Evolutionary conservation across 2,329 filamentous ascomycete genomes (phyloP).

Genomic region (Lasiodiplodia gonubiensis): DNA sequence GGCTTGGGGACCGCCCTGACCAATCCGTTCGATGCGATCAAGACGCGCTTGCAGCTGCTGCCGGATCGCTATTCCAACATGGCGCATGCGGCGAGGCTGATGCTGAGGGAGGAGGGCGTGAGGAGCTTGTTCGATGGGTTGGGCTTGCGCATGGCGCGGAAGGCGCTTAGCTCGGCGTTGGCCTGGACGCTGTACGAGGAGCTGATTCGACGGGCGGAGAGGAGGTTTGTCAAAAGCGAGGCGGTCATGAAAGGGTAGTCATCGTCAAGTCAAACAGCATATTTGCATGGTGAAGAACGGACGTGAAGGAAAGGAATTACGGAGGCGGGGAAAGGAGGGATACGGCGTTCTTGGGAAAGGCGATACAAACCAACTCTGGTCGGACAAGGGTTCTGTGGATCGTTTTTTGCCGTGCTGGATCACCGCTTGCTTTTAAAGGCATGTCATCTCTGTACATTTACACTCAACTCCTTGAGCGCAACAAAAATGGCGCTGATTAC

Average conservation of each 20-base stretch:
- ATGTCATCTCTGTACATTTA: background rate
- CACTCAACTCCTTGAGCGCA: background rate
- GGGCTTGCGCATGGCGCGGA: constrained; percentile 83
- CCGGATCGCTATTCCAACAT: constrained; percentile 83
- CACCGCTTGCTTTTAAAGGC: background rate
- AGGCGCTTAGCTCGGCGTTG: constrained; percentile 90
- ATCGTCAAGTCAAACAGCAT: background rate
- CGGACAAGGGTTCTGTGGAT: background rate
- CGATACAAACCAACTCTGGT: background rate
- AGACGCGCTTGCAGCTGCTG: constrained; percentile 91
- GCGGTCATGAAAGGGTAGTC: constrained; percentile 10
- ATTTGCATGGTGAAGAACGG: background rate
- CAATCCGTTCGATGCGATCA: constrained; percentile 96
- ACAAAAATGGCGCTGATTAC: background rate
- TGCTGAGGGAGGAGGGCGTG: constrained; percentile 81
- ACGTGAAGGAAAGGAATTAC: background rate
- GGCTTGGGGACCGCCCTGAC: constrained; percentile 84
- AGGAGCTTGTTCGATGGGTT: constrained; percentile 85
- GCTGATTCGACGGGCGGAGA: constrained; percentile 75
- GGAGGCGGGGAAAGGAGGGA: background rate
- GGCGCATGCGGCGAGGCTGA: constrained; percentile 74
- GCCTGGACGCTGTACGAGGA: constrained; percentile 99
- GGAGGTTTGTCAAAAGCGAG: constrained; percentile 32
- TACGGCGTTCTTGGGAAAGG: background rate
- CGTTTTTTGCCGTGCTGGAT: background rate